Evolutionary conservation across 768 basidiomycete genomes (phyloP).

Genomic region (Tulasnella sp.): DNA sequence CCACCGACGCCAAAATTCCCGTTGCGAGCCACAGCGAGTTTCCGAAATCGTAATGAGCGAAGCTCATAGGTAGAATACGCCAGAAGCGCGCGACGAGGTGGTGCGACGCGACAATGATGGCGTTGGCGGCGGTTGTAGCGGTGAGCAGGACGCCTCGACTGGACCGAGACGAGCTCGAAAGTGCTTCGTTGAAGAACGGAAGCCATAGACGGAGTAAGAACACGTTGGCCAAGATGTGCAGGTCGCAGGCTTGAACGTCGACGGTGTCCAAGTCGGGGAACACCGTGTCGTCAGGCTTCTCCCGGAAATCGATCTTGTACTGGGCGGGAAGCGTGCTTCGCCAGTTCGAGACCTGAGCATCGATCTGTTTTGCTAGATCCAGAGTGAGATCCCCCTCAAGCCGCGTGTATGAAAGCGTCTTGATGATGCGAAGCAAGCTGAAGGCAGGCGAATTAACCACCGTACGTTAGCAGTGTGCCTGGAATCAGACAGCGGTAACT

Average conservation of each 20-base stretch:
- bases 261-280: constrained; percentile 38
- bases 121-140: constrained; percentile 63
- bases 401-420: constrained; percentile 33
- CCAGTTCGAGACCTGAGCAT: constrained; percentile 54
- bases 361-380: constrained; percentile 58
- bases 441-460: neutral
- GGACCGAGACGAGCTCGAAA: neutral
- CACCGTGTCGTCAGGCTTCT: constrained; percentile 32
- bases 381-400: constrained; percentile 42
- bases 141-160: constrained; percentile 36
- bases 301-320: constrained; percentile 44
- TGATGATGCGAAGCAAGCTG: constrained; percentile 50
- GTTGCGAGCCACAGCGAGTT: constrained; percentile 64
- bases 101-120: constrained; percentile 41
- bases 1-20: constrained; percentile 61
- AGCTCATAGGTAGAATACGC: constrained; percentile 36
- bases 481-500: constrained; percentile 32
- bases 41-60: constrained; percentile 54
- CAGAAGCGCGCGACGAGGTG: constrained; percentile 40
- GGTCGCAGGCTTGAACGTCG: constrained; percentile 51
- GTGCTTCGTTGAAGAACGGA: constrained; percentile 52
- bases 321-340: constrained; percentile 47
- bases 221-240: constrained; percentile 56
- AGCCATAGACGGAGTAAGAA: constrained; percentile 61
- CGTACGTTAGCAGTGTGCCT: neutral